Conservation (phyloP, 257 asterid species). For the Solanum sparsipilum region DNA sequence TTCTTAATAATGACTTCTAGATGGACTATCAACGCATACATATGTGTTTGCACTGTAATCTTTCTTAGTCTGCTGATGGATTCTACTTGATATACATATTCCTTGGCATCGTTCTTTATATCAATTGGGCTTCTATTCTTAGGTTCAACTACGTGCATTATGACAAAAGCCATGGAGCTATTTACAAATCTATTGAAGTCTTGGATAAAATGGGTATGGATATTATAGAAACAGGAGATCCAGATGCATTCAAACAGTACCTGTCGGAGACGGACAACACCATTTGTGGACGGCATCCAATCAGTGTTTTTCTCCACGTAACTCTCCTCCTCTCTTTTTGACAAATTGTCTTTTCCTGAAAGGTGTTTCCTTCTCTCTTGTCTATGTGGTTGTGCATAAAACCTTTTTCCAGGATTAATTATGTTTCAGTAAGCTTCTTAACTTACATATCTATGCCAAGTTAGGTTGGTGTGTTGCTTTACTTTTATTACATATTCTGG, state of each 20-base stretch:
- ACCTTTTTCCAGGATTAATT: not conserved
- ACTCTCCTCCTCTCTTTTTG: constrained; percentile 13
- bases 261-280: constrained; percentile 84
- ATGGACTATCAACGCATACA: not conserved
- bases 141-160: constrained; percentile 77
- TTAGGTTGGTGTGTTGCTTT: not conserved
- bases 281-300: constrained; percentile 95
- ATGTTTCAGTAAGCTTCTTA: not conserved
- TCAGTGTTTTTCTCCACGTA: constrained; percentile 93
- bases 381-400: not conserved
- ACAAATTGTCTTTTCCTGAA: not conserved
- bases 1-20: not conserved
- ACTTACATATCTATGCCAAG: not conserved
- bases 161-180: constrained; percentile 77
- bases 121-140: not conserved
- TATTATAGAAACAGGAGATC: constrained; percentile 80
- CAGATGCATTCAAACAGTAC: constrained; percentile 76
- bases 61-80: not conserved
- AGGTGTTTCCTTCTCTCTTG: not conserved
- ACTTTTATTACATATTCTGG: not conserved
- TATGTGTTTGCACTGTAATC: not conserved
- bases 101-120: not conserved
- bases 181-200: constrained; percentile 83
- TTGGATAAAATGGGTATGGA: constrained; percentile 91
- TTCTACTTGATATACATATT: not conserved